Evolutionary conservation across 2,329 filamentous ascomycete species (phyloP).

Genomic region (Pseudocercospora fuligena): DNA sequence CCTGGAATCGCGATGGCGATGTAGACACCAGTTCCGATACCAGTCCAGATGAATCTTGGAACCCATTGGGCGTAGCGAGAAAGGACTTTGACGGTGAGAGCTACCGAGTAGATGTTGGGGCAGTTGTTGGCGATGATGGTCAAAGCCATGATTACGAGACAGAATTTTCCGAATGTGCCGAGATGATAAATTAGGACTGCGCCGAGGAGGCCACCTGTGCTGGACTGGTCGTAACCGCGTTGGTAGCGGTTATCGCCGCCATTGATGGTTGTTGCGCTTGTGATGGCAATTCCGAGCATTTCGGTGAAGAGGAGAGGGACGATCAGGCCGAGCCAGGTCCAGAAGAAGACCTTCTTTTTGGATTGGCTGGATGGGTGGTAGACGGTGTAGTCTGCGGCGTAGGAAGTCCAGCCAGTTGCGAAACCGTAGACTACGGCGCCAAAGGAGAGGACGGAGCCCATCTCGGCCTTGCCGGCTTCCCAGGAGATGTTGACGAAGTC

Average conservation of each 20-base stretch:
- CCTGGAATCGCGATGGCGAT: conserved; percentile 73
- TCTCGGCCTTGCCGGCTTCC: conserved; percentile 60
- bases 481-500: conserved; percentile 68
- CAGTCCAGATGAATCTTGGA: conserved; percentile 71
- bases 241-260: conserved; percentile 59
- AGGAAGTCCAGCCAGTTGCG: conserved; percentile 74
- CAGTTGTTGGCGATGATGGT: conserved; percentile 53
- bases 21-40: conserved; percentile 65
- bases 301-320: conserved; percentile 75
- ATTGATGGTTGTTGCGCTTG: conserved; percentile 65
- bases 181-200: conserved; percentile 67
- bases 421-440: conserved; percentile 70
- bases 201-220: conserved; percentile 69
- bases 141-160: conserved; percentile 53
- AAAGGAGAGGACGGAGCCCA: conserved; percentile 68
- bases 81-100: conserved; percentile 70
- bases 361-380: conserved; percentile 71
- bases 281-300: conserved; percentile 72
- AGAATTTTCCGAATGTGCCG: conserved; percentile 74
- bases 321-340: conserved; percentile 71
- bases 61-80: conserved; percentile 62
- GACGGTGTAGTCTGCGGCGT: conserved; percentile 78
- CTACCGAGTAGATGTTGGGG: conserved; percentile 65
- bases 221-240: conserved; percentile 59
- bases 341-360: conserved; percentile 67